Base-by-base conservation (phyloP, 139 green algal genomes). In the Tetradesmus obliquus region DNA sequence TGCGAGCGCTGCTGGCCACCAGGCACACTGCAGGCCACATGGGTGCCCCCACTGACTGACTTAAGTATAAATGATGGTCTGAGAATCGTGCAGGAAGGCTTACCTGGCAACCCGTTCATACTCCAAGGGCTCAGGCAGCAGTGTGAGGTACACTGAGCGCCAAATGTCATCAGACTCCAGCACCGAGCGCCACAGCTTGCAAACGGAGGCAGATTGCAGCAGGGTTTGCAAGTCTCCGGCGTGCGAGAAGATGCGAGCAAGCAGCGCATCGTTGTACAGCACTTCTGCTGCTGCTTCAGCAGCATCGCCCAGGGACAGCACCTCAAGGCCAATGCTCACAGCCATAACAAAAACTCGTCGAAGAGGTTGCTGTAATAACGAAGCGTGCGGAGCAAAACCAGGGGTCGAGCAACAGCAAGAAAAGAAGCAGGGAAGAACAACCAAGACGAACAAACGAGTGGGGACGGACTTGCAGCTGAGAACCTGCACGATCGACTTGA, bases 131-230 rank as follows among this genome's bases (percentile, higher is more conserved):
- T 20, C 20, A n/a, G 84, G 60, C 60, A 81, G 60, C 19, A 19
- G 60, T 0, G 24, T 45, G 15, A 89, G 84, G 58, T 89, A 89
- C 24, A 57, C 24, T 51, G 58, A 13, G 2, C 57, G 9, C 84
- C 84, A 89, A 9, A 89, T 79, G 58, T 79, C 84, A 57, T 81
- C 84, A n/a, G 55, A 32, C 5, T 79, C 32, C 60, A 89, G 84
- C 24, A 57, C 57, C 2, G 55, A 79, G 58, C 32, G 58, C 84
- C 84, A 89, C 4, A 80, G 32, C 13, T 55, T 54, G 58, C 84
- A 89, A 0, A 89, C 84, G 0, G 24, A 32, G 55, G 19, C 6
- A 22, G 19, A 24, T 2, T 54, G 81, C 1, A 60, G 24, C 53
- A 86, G 81, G 7, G 79, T 58, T 3, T 62, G 15, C 81, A 86